Percentiles rank a stretch among this genome's conserved stretches.
Evolutionary conservation across 441 rosid species (phyloP).

Genomic region (Croton laevigatus): DNA sequence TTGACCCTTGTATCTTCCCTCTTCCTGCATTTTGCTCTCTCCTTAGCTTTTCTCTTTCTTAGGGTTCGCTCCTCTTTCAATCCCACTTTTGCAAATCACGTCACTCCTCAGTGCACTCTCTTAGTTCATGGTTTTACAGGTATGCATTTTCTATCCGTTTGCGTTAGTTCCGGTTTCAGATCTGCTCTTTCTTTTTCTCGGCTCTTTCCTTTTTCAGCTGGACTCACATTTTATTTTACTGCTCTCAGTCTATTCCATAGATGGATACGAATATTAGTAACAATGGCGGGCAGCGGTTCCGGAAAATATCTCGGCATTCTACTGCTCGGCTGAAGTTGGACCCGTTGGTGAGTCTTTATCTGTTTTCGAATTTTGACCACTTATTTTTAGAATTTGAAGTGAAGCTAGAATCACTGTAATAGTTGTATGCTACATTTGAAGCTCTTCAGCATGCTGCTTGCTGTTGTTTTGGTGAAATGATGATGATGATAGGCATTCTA

Average conservation of each 20-base stretch:
- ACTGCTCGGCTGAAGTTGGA: slow-evolving; percentile 72
- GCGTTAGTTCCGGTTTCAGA: background rate
- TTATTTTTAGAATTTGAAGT: background rate
- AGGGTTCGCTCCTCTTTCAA: background rate
- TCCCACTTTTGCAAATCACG: background rate
- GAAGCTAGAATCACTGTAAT: background rate
- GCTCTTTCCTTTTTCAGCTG: background rate
- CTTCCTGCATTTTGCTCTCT: background rate
- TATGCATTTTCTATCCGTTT: background rate
- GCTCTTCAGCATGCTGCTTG: background rate
- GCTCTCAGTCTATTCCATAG: background rate
- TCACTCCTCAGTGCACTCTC: background rate
- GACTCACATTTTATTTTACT: background rate
- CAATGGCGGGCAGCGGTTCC: slow-evolving; percentile 67
- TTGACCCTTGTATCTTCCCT: background rate
- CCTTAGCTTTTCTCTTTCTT: background rate
- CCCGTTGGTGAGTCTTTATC: slow-evolving; percentile 52
- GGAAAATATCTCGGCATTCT: slow-evolving; percentile 68
- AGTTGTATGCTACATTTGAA: background rate
- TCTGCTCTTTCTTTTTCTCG: background rate
- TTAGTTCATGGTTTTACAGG: background rate
- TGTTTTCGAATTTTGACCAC: background rate
- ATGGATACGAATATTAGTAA: slow-evolving; percentile 29
- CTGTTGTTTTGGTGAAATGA: background rate
- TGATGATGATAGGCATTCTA: background rate